Evolutionary conservation across 2,329 filamentous ascomycete genomes (phyloP), one percentile per base, ranked within the genome.

Genomic region (Penicillium sp.): DNA sequence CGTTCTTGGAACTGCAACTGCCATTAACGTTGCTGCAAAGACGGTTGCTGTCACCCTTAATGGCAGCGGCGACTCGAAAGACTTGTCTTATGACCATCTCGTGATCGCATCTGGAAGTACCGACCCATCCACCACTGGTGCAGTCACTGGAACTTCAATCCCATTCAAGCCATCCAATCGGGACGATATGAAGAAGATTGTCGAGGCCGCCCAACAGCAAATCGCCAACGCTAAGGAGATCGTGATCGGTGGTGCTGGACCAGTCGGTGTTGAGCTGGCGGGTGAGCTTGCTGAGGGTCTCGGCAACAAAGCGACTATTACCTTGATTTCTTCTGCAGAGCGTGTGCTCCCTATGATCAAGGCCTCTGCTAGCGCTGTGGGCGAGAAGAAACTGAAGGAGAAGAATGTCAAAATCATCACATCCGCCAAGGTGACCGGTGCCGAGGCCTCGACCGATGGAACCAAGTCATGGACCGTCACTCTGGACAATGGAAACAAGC

Each of bases 71-170:
- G 33, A 63, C 53, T n/a, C 60, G 47, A 53, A 62, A 51, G 24
- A 67, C 4, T 64, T 87, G 12, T 59, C 75, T 2, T 88, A 84
- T 70, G 81, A 86, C 65, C 81, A 83, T n/a, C 77, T 88, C 2
- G 76, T 88, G 53, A 82, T 87, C 61, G 84, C 85, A 9, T 85
- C 84, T 0, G 85, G 85, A 8, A 81, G 82, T 42, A 79, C 70
- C 13, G 83, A 84, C 1, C 72, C 77, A 10, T 76, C 80, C 28
- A 76, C 80, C 0, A 73, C 79, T 3, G 69, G 68, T 47, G 57
- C 64, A 26, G 50, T 61, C 76, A 66, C 58, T 76, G 71, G 72
- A 4, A 64, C 65, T 9, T 62, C 64, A 10, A 62, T 78, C 6
- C 78, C 77, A 17, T 79, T 83, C 56, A 83, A 82, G 26, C 72